Conservation (phyloP, 202 grass and related monocot species). For the Sporobolus alterniflorus region DNA sequence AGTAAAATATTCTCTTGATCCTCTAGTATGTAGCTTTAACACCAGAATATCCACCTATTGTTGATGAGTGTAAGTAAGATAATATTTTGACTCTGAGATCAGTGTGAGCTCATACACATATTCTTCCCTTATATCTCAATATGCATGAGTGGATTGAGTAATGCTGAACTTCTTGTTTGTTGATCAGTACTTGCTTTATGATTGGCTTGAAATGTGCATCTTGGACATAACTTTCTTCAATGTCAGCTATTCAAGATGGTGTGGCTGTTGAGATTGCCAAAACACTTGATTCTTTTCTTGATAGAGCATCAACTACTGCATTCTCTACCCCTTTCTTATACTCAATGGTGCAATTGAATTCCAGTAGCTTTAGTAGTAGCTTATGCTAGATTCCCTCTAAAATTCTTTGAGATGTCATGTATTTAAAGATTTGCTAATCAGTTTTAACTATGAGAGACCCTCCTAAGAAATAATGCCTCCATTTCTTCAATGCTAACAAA, state of each 20-base stretch:
- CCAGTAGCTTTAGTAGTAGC: not conserved
- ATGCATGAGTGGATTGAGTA: not conserved
- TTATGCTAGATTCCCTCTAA: not conserved
- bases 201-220: not conserved
- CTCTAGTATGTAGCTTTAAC: not conserved
- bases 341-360: not conserved
- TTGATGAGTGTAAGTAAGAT: rapidly evolving
- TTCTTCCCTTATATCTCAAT: rapidly evolving
- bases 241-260: not conserved
- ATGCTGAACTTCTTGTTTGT: too few species aligned
- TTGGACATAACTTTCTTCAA: rapidly evolving
- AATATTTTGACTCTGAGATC: rapidly evolving
- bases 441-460: not conserved
- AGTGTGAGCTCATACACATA: not conserved
- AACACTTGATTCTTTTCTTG: too few species aligned
- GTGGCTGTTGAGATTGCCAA: not conserved
- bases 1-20: not conserved
- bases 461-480: not conserved
- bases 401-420: not conserved
- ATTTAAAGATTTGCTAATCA: not conserved
- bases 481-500: not conserved
- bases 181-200: too few species aligned
- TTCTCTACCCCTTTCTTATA: not conserved
- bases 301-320: not conserved
- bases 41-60: not conserved